Conservation (phyloP, 1,284 basidiomycete species). For the Sporisorium reilianum region DNA sequence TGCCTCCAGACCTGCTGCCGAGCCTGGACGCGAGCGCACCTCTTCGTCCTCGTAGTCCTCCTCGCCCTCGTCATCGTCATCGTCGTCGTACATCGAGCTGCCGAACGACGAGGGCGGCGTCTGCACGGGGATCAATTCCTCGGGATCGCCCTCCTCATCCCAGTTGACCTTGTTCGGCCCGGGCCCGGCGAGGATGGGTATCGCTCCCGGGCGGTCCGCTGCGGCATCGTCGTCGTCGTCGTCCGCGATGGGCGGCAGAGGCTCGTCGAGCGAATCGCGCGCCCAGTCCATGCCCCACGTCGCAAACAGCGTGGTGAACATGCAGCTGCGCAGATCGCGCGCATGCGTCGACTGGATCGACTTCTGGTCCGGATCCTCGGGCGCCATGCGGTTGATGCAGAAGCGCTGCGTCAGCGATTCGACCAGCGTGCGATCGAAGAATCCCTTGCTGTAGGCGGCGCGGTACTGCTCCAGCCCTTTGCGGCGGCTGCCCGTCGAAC, state of each 20-base stretch:
- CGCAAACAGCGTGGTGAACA: conserved; percentile 49
- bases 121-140: conserved; percentile 58
- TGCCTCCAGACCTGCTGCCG: conserved; percentile 25
- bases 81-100: conserved; percentile 41
- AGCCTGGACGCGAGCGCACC: conserved; percentile 47
- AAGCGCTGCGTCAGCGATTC: conserved; percentile 43
- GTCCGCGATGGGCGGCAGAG: conserved; percentile 12
- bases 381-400: conserved; percentile 29
- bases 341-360: conserved; percentile 46
- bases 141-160: conserved; percentile 54
- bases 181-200: conserved; percentile 24
- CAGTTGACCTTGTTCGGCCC: conserved; percentile 46
- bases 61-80: conserved; percentile 33
- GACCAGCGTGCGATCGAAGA: conserved; percentile 40
- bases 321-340: conserved; percentile 46
- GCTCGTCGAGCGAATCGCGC: conserved; percentile 53
- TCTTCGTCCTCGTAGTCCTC: conserved; percentile 44
- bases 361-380: conserved; percentile 58
- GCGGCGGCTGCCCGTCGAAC: not conserved
- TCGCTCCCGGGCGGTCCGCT: not conserved
- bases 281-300: conserved; percentile 63
- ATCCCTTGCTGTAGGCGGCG: conserved; percentile 33
- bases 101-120: conserved; percentile 51
- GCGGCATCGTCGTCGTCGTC: conserved; percentile 8
- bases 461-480: conserved; percentile 31